Conservation (phyloP, 495 filamentous ascomycete species). For the Talaromyces trachyspermus region DNA sequence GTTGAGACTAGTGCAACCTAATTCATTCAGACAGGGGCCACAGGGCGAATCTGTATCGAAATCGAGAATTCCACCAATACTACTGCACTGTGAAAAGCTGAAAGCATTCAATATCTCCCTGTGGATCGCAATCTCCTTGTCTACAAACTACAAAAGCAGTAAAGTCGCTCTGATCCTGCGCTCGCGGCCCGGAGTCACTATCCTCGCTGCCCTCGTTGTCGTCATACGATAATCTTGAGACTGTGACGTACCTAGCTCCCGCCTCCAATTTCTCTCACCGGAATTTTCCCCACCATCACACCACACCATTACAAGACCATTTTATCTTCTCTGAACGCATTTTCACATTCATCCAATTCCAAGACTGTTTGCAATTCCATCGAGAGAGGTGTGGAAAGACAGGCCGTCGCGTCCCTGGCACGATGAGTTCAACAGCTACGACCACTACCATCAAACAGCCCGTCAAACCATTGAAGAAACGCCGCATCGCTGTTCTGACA, state of each 20-base stretch:
- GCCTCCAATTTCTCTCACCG: slow-evolving; percentile 12
- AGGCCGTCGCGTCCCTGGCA: neutral
- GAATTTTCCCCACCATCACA: neutral
- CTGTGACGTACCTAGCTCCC: slow-evolving; percentile 4
- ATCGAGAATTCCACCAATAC: too few relatives aligned
- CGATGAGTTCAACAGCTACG: slow-evolving; percentile 3
- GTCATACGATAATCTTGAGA: too few relatives aligned
- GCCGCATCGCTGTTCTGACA: slow-evolving; percentile 91
- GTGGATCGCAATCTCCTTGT: too few relatives aligned
- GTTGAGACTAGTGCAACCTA: too few relatives aligned
- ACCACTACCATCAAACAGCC: slow-evolving; percentile 11
- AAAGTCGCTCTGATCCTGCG: too few relatives aligned
- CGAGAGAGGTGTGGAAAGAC: neutral
- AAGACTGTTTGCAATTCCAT: neutral
- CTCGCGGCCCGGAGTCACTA: too few relatives aligned
- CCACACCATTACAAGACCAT: neutral
- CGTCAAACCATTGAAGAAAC: slow-evolving; percentile 46
- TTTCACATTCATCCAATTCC: neutral
- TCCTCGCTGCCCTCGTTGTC: too few relatives aligned
- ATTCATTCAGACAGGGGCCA: too few relatives aligned
- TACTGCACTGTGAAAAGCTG: too few relatives aligned
- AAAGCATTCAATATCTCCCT: too few relatives aligned
- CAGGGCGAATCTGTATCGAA: too few relatives aligned
- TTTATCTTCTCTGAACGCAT: neutral
- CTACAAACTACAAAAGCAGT: too few relatives aligned